Percentiles rank a stretch among this genome's conserved stretches.
These are phyloP conservation scores for Capronia epimyces DNA, from an alignment of 2,329 filamentous ascomycete genomes.

Conservation along the genomic window DNA sequence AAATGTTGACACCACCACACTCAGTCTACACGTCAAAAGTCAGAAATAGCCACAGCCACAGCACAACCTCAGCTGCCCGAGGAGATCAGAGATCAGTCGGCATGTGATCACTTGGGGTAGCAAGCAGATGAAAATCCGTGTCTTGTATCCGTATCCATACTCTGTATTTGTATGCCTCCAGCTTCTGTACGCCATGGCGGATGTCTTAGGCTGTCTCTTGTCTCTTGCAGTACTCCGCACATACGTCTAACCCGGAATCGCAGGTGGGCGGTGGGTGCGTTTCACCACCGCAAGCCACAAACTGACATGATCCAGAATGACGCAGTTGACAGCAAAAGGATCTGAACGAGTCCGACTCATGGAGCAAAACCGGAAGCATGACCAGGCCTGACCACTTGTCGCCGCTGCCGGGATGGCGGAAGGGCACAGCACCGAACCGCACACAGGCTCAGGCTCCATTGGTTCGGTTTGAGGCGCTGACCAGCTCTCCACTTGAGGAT, in stretches of 20 bases:
- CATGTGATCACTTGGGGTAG: too few species aligned
- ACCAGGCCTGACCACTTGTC: slow-evolving; percentile 31
- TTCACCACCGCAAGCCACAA: slow-evolving; percentile 12
- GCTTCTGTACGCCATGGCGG: too few species aligned
- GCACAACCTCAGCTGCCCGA: too few species aligned
- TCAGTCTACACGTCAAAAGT: not conserved
- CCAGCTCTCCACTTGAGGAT: not conserved
- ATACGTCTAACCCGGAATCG: not conserved
- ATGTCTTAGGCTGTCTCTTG: too few species aligned
- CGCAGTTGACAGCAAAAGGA: slow-evolving; percentile 19
- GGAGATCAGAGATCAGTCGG: too few species aligned
- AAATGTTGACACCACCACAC: not conserved
- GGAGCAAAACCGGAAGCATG: too few species aligned
- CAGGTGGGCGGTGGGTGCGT: not conserved
- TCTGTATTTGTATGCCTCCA: too few species aligned
- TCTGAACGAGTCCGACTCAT: too few species aligned
- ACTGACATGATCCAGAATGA: slow-evolving; percentile 20
- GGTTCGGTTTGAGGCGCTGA: slow-evolving; percentile 3
- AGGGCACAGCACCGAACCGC: not conserved
- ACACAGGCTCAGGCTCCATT: not conserved
- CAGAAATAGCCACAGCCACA: slow-evolving; percentile 1
- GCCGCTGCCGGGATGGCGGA: slow-evolving; percentile 35
- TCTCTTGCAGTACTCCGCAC: too few species aligned
- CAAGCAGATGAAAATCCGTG: too few species aligned
- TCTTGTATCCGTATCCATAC: too few species aligned